A percentile compares a stretch with the other conserved stretches of the same genome.
These are phyloP conservation scores for Raffaelea ambrosiae DNA, from an alignment of 2,329 filamentous ascomycete species.

Conservation along the genomic window DNA sequence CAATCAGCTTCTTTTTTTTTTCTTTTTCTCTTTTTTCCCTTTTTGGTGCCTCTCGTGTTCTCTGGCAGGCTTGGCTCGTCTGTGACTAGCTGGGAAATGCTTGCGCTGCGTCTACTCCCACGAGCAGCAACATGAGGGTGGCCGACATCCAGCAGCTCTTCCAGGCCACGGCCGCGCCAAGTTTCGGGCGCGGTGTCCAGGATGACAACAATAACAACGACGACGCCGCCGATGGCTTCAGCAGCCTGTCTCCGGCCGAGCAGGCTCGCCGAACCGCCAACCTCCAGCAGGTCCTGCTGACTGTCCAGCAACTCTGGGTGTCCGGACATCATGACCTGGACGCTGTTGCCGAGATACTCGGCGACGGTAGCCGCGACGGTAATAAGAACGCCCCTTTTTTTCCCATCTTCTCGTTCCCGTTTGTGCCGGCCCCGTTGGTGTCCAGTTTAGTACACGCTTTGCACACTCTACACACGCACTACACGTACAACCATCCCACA, in stretches of 20 bases:
- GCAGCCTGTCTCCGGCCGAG: constrained; percentile 6
- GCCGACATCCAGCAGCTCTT: constrained; percentile 10
- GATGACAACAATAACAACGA: not conserved
- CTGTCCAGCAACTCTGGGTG: constrained; percentile 31
- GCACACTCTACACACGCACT: not conserved
- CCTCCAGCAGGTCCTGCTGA: constrained; percentile 29
- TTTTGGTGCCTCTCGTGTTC: not conserved
- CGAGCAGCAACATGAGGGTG: constrained; percentile 3
- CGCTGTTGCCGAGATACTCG: constrained; percentile 40
- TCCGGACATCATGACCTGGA: constrained; percentile 33
- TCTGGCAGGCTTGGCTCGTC: not conserved
- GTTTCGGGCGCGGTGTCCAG: not conserved
- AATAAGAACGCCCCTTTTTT: too few species aligned
- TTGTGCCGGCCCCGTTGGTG: too few species aligned
- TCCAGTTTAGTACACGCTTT: too few species aligned
- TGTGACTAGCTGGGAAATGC: not conserved
- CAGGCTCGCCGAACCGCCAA: constrained; percentile 11
- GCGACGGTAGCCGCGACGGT: constrained; percentile 48
- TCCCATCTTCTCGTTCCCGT: too few species aligned
- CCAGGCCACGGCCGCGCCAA: not conserved
- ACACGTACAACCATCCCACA: not conserved
- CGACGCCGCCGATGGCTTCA: not conserved
- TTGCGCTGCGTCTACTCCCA: not conserved
- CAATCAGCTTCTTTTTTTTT: not conserved
- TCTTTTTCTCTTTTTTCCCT: not conserved